Conservation (phyloP, 208 protist species). For the Trichomonas vaginalis region DNA sequence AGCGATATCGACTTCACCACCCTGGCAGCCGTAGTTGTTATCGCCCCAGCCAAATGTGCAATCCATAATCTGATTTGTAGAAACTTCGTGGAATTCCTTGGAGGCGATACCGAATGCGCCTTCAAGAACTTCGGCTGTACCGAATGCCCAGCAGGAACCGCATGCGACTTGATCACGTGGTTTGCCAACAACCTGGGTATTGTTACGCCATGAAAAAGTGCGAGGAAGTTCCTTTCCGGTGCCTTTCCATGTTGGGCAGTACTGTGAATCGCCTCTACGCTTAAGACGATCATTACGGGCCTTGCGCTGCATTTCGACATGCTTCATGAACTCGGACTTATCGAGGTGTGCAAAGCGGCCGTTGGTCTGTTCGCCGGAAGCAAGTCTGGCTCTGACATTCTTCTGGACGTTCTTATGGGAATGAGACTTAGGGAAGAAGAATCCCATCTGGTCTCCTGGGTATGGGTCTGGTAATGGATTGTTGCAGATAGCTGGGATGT, state of each 20-base stretch:
- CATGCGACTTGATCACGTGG: not conserved
- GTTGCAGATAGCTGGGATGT: not conserved
- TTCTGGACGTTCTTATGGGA: not conserved
- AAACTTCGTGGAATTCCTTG: not conserved
- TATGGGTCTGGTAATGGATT: not conserved
- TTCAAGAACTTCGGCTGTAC: not conserved
- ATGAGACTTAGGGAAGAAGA: not conserved
- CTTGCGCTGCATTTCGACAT: not conserved
- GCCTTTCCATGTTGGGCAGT: not conserved
- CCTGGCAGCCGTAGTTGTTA: not conserved
- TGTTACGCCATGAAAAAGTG: not conserved
- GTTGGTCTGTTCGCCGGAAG: not conserved
- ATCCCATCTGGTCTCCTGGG: not conserved
- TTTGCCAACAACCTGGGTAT: not conserved
- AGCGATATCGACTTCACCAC: not conserved
- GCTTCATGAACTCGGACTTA: not conserved
- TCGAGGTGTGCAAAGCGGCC: not conserved
- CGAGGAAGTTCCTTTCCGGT: not conserved
- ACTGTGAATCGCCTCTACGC: too few relatives aligned
- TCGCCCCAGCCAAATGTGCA: not conserved
- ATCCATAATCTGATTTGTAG: slow-evolving; percentile 3
- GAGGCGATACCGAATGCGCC: not conserved
- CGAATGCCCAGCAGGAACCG: not conserved
- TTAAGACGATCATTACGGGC: not conserved
- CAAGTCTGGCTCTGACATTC: not conserved